Conservation (phyloP, 2,329 filamentous ascomycete genomes). For the Thielaviopsis musarum region DNA sequence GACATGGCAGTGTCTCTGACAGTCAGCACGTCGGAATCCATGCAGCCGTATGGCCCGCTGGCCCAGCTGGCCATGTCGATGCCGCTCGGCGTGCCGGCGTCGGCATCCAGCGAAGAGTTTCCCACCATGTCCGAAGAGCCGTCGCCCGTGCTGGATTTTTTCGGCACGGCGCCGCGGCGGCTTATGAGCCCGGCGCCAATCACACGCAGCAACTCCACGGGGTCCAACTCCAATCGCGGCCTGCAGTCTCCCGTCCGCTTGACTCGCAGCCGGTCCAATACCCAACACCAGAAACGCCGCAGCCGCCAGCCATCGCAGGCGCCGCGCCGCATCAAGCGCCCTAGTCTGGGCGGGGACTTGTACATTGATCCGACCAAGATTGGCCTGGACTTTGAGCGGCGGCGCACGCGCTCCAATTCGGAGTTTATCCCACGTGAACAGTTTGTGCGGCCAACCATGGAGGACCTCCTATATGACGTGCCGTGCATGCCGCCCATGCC, state of each 20-base stretch:
- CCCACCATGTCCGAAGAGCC: conserved; percentile 4
- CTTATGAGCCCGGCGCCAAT: conserved; percentile 39
- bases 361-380: conserved; percentile 29
- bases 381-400: conserved; percentile 13
- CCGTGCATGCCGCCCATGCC: conserved; percentile 8
- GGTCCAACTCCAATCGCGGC: conserved; percentile 21
- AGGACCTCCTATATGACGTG: conserved; percentile 21
- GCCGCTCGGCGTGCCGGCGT: conserved; percentile 14
- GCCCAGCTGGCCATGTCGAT: conserved; percentile 38
- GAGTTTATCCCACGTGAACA: conserved; percentile 16
- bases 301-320: conserved; percentile 22
- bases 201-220: conserved; percentile 32
- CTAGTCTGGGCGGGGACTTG: conserved; percentile 36
- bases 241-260: conserved; percentile 38
- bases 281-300: conserved; percentile 37
- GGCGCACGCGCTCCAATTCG: conserved; percentile 8
- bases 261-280: conserved; percentile 31
- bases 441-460: conserved; percentile 26
- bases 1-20: conserved; percentile 48
- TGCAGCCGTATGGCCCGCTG: conserved; percentile 45
- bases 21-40: conserved; percentile 45
- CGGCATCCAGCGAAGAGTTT: conserved; percentile 2
- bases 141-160: conserved; percentile 8
- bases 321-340: conserved; percentile 32
- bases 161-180: conserved; percentile 6